Evolutionary conservation across 2,329 filamentous ascomycete species (phyloP).

Genomic region (Trichoderma breve): DNA sequence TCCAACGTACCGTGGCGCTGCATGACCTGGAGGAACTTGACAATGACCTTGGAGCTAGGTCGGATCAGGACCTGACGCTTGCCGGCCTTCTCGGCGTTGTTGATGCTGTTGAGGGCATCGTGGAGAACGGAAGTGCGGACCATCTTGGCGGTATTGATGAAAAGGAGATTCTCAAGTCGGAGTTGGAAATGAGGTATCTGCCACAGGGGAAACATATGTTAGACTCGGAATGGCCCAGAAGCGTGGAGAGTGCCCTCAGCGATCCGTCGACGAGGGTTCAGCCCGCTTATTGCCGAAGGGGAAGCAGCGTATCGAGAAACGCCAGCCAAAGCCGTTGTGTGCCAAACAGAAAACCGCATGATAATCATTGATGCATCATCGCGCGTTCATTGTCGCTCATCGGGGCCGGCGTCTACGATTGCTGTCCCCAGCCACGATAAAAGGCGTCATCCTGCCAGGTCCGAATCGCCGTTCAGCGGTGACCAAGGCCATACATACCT

Average conservation of each 20-base stretch:
- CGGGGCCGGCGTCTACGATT: slow-evolving; percentile 47
- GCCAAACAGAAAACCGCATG: slow-evolving; percentile 18
- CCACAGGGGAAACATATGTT: slow-evolving; percentile 44
- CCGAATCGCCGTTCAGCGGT: slow-evolving; percentile 33
- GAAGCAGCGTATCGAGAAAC: slow-evolving; percentile 58
- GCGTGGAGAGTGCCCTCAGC: slow-evolving; percentile 68
- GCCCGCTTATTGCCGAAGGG: slow-evolving; percentile 63
- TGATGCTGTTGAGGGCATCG: slow-evolving; percentile 98
- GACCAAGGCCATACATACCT: slow-evolving; percentile 44
- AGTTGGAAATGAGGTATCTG: slow-evolving; percentile 64
- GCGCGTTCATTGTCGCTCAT: slow-evolving; percentile 22
- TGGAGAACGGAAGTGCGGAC: slow-evolving; percentile 99
- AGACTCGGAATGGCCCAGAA: slow-evolving; percentile 60
- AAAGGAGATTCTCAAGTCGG: slow-evolving; percentile 77
- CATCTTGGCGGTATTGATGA: slow-evolving; percentile 73
- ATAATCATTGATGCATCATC: neutral
- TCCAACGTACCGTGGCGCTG: slow-evolving; percentile 91
- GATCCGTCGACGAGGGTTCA: slow-evolving; percentile 62
- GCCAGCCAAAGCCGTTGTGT: slow-evolving; percentile 19
- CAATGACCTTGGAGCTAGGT: slow-evolving; percentile 98
- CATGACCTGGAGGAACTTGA: slow-evolving; percentile 99
- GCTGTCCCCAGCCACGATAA: slow-evolving; percentile 59
- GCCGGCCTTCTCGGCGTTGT: slow-evolving; percentile 99
- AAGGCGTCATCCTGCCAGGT: slow-evolving; percentile 42
- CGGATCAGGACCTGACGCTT: slow-evolving; percentile 99